A percentile compares a stretch with the other conserved stretches of the same genome.
Evolutionary conservation across 2,329 filamentous ascomycete genomes (phyloP).

Genomic region (Pseudogymnoascus sp.): DNA sequence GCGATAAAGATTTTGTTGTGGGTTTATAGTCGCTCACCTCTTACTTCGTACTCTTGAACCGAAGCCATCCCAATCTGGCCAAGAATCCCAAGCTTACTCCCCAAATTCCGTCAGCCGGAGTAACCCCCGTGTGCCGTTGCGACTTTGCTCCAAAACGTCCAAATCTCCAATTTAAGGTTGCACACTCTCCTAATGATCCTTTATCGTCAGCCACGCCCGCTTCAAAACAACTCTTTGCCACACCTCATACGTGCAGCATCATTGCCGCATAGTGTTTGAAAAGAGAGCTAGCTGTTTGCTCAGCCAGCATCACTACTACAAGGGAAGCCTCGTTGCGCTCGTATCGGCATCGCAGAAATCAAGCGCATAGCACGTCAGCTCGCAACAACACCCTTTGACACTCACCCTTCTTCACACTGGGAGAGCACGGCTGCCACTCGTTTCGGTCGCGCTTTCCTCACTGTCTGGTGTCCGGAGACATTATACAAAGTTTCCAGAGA

Average conservation of each 20-base stretch:
- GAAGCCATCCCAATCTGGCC: constrained; percentile 7
- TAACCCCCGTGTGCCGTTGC: background rate
- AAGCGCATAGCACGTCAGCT: constrained; percentile 1
- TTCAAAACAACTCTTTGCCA: background rate
- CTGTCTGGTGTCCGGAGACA: background rate
- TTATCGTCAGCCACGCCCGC: background rate
- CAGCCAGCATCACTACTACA: background rate
- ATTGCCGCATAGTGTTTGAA: constrained; percentile 2
- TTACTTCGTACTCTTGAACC: background rate
- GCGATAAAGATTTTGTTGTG: background rate
- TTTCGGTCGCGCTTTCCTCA: constrained; percentile 5
- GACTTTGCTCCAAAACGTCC: background rate
- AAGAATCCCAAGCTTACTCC: background rate
- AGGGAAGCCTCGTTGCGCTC: background rate
- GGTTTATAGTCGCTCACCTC: background rate
- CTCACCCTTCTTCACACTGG: background rate
- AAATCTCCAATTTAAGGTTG: constrained; percentile 1
- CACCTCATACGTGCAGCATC: background rate
- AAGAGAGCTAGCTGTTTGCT: constrained; percentile 3
- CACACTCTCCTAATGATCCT: background rate
- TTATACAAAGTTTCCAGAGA: background rate
- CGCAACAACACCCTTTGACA: background rate
- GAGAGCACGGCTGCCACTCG: constrained; percentile 10
- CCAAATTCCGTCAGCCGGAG: background rate
- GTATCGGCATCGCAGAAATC: background rate